Conservation (phyloP, 2,329 filamentous ascomycete genomes). For the Ascochyta viciae-villosae region DNA sequence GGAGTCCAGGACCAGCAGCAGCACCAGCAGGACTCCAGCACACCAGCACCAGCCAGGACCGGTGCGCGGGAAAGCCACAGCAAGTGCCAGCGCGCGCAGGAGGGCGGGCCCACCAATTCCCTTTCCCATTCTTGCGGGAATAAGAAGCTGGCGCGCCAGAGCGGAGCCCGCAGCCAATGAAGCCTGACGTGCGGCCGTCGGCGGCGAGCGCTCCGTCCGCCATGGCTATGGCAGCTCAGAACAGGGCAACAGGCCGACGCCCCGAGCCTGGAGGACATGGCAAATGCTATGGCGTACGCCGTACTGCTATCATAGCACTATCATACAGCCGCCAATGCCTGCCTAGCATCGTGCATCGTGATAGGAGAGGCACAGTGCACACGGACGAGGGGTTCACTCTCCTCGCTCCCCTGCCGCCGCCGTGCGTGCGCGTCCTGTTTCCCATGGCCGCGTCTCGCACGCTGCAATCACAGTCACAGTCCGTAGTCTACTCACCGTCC, state of each 20-base stretch:
- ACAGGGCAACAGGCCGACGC: conserved; percentile 12
- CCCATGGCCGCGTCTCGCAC: not conserved
- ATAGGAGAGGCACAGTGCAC: too few species aligned
- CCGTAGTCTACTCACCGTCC: too few species aligned
- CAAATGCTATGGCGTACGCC: too few species aligned
- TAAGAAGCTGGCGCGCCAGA: conserved; percentile 9
- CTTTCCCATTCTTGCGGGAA: conserved; percentile 13
- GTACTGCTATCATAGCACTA: too few species aligned
- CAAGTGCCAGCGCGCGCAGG: conserved; percentile 4
- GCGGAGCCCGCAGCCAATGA: conserved; percentile 35
- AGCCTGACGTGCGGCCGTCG: not conserved
- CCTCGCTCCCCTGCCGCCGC: too few species aligned
- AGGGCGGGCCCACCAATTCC: conserved; percentile 6
- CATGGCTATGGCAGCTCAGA: not conserved
- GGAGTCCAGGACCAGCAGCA: not conserved
- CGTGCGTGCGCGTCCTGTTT: not conserved
- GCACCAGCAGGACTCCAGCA: too few species aligned
- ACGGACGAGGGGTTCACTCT: too few species aligned
- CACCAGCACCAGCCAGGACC: not conserved
- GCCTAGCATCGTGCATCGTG: too few species aligned
- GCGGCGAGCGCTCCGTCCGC: conserved; percentile 13
- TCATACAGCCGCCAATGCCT: too few species aligned
- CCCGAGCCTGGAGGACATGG: not conserved
- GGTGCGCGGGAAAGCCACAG: not conserved
- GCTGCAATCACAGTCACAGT: not conserved